Evolutionary conservation across 352 stramenopile species (phyloP), one percentile per base, ranked within the genome.

Genomic region (Phytopythium helicoides): DNA sequence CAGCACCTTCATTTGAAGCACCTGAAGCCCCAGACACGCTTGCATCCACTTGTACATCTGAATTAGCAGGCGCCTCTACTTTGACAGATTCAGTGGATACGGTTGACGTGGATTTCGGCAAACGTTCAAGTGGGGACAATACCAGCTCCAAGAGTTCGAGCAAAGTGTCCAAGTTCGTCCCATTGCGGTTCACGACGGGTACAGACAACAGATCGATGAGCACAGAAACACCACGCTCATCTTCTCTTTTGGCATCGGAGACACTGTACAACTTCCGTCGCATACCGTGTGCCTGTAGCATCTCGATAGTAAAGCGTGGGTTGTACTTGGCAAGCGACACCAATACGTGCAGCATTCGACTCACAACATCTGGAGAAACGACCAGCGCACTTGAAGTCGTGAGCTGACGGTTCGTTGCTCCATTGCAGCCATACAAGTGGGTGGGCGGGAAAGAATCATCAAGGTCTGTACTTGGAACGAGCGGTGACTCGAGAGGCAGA

Each of bases 161-260:
- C 28, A 98, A 66, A 35, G 95, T 86, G 55, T 99, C 94, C 22
- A 99, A 68, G 54, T 95, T 97, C 15, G 83, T 86, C n/a, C 80
- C 77, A 44, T 91, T 98, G 38, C 90, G 81, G 35, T 72, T 83
- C 36, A 98, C 90, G 35, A 88, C 66, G 11, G 89, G 71, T 21
- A 89, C 73, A 15, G 80, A 64, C 33, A 99, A 58, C 34, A 99
- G 74, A 61, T 97, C 92, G 8, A 98, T 68, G 11, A 98, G 49
- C 28, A 89, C 64, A 19, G 69, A 60, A 75, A 78, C 68, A 9
- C 79, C 71, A 38, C 71, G 81, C 39, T 84, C 65, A 39, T 47
- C 50, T 35, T 15, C 47, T 38, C 18, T 9, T 4, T 49, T 21
- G 2, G 4, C 14, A 28, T 50, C 37, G 1, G 37, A 18, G 8